These are phyloP conservation scores for Leucocoprinus leucothites DNA, from an alignment of 768 basidiomycete species.

Conservation along the genomic window DNA sequence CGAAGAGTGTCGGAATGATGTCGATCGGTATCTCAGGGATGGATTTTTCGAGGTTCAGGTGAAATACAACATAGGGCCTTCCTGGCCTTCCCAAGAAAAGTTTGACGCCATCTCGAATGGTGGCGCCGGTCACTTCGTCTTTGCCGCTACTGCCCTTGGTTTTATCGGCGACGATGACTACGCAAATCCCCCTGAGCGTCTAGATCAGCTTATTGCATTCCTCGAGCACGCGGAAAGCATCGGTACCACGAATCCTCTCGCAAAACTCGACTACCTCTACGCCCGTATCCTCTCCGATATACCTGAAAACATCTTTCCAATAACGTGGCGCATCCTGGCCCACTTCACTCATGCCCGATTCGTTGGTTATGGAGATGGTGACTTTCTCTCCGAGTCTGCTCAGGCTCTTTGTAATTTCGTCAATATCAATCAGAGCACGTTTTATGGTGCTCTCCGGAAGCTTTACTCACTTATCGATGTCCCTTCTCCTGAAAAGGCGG, in stretches of 20 bases:
- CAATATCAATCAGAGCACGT: not conserved
- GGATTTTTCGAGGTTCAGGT: not conserved
- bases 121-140: not conserved
- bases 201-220: not conserved
- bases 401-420: not conserved
- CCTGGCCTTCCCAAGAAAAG: not conserved
- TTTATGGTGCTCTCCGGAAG: not conserved
- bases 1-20: not conserved
- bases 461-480: not conserved
- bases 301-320: not conserved
- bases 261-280: not conserved
- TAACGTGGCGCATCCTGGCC: not conserved
- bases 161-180: not conserved
- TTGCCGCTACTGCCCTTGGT: not conserved
- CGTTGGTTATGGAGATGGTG: no score
- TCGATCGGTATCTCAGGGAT: not conserved
- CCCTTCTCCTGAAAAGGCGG: not conserved
- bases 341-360: not conserved
- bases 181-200: not conserved
- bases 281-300: not conserved
- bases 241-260: not conserved
- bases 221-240: not conserved
- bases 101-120: not conserved
- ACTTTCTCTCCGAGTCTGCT: not conserved
- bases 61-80: not conserved